These are phyloP conservation scores for Penicillium coprophilum DNA, from an alignment of 495 filamentous ascomycete species.

Conservation along the genomic window DNA sequence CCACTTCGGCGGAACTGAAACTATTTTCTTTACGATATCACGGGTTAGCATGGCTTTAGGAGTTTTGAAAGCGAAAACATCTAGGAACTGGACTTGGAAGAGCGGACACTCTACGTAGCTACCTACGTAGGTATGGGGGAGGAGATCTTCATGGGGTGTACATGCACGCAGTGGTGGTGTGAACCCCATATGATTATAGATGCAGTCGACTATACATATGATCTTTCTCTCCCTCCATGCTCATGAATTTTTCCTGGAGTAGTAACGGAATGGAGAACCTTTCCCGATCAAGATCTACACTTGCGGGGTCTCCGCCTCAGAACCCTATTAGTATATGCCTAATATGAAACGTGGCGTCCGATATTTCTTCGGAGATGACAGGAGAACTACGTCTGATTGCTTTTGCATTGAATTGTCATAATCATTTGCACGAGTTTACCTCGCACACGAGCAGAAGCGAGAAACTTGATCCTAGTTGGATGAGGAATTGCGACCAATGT, in stretches of 20 bases:
- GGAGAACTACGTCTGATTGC: too few species aligned
- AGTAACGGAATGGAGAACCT: background rate
- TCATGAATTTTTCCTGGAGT: background rate
- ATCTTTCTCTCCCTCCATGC: conserved; percentile 1
- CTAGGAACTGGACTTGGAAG: conserved; percentile 2
- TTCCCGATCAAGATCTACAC: background rate
- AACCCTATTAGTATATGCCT: too few species aligned
- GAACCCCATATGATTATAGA: background rate
- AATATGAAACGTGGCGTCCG: too few species aligned
- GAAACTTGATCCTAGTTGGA: too few species aligned
- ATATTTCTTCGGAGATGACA: too few species aligned
- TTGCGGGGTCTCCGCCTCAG: background rate
- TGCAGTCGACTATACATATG: conserved; percentile 4
- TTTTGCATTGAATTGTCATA: too few species aligned
- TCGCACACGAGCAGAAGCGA: too few species aligned
- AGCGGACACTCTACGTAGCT: conserved; percentile 2
- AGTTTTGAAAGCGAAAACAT: conserved; percentile 14
- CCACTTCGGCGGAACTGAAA: background rate
- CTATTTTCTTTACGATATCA: conserved; percentile 12
- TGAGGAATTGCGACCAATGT: too few species aligned
- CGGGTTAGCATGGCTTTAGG: conserved; percentile 16
- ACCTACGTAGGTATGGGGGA: background rate
- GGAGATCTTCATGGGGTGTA: background rate
- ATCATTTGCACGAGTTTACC: too few species aligned
- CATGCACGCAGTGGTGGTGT: background rate